Conservation (phyloP, 139 green algal species). For the Astrephomene gubernaculifera region DNA sequence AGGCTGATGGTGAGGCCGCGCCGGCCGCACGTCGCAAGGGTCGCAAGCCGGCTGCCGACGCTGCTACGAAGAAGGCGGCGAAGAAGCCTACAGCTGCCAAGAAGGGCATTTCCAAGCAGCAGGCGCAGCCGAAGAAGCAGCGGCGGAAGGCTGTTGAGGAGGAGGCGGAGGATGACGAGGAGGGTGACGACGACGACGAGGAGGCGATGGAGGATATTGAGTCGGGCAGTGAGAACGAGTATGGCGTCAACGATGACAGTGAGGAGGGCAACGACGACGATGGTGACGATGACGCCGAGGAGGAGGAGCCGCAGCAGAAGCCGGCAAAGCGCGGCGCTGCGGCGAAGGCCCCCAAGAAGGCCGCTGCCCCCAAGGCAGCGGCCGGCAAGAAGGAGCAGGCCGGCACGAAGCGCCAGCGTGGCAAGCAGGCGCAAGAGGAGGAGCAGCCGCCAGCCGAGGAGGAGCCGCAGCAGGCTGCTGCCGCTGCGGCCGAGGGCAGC, state of each 20-base stretch:
- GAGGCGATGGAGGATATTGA: background rate
- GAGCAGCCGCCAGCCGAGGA: too few relatives aligned
- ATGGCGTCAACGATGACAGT: background rate
- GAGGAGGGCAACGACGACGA: background rate
- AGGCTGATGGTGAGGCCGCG: background rate
- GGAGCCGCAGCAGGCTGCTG: too few relatives aligned
- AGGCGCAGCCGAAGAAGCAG: background rate
- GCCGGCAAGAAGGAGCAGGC: background rate
- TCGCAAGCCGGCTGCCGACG: background rate
- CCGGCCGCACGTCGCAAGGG: background rate
- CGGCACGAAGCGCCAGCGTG: background rate
- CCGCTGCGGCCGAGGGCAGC: too few relatives aligned
- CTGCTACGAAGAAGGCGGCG: background rate
- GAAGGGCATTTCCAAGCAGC: too few relatives aligned
- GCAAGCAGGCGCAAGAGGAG: background rate
- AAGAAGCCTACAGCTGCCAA: background rate
- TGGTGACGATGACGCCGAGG: background rate
- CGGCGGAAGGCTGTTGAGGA: background rate
- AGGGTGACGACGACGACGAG: background rate
- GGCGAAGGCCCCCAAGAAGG: background rate
- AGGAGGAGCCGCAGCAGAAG: background rate
- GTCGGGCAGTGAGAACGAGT: background rate
- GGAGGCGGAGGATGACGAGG: background rate
- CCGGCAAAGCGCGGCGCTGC: background rate
- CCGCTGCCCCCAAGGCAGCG: background rate